Evolutionary conservation across 164 flowering plant species (phyloP).

Genomic region (Piper longum): DNA sequence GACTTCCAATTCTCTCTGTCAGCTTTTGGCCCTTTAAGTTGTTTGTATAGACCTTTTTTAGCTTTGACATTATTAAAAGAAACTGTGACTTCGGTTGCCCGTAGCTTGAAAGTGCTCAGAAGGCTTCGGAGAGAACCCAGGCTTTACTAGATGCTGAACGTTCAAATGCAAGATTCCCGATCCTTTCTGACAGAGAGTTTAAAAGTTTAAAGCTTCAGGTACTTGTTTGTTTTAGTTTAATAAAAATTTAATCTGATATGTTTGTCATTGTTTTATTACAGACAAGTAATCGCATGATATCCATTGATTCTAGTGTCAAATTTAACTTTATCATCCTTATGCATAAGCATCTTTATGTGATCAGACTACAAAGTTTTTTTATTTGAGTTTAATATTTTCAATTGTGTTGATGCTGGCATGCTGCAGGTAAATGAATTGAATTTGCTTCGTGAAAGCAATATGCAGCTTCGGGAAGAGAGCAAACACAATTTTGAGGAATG

Average conservation of each 20-base stretch:
- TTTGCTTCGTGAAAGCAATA: conserved; percentile 89
- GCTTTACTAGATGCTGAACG: conserved; percentile 53
- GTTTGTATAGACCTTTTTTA: too few species aligned
- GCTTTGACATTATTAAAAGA: too few species aligned
- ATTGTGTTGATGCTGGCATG: background rate
- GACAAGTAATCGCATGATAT: too few species aligned
- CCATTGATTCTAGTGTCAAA: too few species aligned
- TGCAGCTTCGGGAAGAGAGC: conserved; percentile 90
- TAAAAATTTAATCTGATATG: too few species aligned
- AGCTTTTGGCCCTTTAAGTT: background rate
- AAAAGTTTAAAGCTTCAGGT: conserved; percentile 83
- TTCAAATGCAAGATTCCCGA: conserved; percentile 34
- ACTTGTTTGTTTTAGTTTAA: background rate
- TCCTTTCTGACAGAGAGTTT: conserved; percentile 69
- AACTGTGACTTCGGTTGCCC: background rate
- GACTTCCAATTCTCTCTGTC: background rate
- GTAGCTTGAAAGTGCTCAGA: conserved; percentile 71
- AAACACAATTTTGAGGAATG: conserved; percentile 87
- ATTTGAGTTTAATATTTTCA: background rate
- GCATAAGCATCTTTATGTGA: background rate
- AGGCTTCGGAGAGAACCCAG: conserved; percentile 61
- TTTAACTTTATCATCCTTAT: background rate
- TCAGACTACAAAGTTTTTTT: background rate
- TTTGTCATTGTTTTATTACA: too few species aligned
- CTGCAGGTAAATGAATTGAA: conserved; percentile 66